A percentile compares a stretch with the other conserved stretches of the same genome.
Conservation (phyloP, 176 grass and related monocot species). For the Pontederia paniculata region DNA sequence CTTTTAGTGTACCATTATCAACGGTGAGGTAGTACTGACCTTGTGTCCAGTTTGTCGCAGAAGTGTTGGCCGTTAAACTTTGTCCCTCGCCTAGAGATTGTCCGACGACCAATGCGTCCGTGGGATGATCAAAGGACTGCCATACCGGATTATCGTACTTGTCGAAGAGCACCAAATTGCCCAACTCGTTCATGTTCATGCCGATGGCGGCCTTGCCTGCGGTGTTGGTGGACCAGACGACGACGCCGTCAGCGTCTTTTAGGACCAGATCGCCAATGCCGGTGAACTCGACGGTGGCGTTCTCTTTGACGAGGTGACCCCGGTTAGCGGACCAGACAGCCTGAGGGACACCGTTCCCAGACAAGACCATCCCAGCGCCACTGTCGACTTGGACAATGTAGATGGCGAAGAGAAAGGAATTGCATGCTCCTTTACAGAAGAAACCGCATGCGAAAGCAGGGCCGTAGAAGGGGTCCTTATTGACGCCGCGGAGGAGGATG, state of each 20-base stretch:
- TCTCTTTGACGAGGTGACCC: too few species aligned
- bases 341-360: neutral
- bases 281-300: too few species aligned
- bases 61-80: neutral
- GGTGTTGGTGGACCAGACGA: conserved; percentile 14
- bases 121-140: too few species aligned
- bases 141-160: neutral
- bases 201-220: neutral
- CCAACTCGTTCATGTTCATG: neutral
- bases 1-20: neutral
- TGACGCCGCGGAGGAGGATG: neutral
- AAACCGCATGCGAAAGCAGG: conserved; percentile 6
- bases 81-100: neutral
- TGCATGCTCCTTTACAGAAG: too few species aligned
- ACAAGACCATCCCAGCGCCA: neutral
- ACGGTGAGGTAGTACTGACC: neutral
- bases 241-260: neutral
- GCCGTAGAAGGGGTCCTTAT: neutral
- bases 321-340: too few species aligned
- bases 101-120: neutral
- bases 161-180: neutral
- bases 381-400: neutral
- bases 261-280: neutral
- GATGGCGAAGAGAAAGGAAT: too few species aligned
- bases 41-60: conserved; percentile 1